Percentiles rank a stretch among this genome's conserved stretches.
Conservation (phyloP, 441 rosid genomes). For the Eruca vesicaria region DNA sequence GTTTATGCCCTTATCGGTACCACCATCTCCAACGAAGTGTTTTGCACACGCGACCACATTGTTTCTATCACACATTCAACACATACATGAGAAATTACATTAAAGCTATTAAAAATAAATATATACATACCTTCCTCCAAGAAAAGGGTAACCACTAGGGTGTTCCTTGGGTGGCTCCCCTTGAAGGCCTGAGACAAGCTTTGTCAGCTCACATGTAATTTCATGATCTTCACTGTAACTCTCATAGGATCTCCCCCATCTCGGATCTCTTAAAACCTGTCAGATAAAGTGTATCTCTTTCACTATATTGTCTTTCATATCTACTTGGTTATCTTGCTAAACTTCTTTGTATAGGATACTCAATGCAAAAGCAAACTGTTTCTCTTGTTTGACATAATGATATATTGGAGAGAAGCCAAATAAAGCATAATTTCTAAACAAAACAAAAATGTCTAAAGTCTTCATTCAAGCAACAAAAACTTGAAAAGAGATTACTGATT, state of each 20-base stretch:
- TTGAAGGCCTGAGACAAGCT: conserved; percentile 43
- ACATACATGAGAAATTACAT: background rate
- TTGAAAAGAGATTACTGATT: background rate
- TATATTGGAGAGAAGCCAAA: background rate
- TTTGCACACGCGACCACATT: conserved; percentile 85
- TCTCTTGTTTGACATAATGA: background rate
- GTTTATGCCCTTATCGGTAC: conserved; percentile 62
- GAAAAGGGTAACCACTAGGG: conserved; percentile 67
- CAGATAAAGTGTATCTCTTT: background rate
- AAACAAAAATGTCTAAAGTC: background rate
- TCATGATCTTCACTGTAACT: conserved; percentile 19
- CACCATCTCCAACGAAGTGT: conserved; percentile 93
- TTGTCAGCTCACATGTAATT: background rate
- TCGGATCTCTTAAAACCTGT: conserved; percentile 17
- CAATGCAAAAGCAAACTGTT: background rate
- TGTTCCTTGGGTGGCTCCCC: conserved; percentile 69
- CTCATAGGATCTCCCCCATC: conserved; percentile 24
- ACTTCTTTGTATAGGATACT: background rate
- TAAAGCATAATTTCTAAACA: background rate
- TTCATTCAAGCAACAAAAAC: background rate
- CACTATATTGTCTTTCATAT: no score
- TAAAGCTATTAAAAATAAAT: background rate
- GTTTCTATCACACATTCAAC: conserved; percentile 44
- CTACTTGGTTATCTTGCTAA: background rate
- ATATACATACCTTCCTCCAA: conserved; percentile 56